Evolutionary conservation across 768 basidiomycete species (phyloP).

Genomic region (Xerocomellus amylosporus): DNA sequence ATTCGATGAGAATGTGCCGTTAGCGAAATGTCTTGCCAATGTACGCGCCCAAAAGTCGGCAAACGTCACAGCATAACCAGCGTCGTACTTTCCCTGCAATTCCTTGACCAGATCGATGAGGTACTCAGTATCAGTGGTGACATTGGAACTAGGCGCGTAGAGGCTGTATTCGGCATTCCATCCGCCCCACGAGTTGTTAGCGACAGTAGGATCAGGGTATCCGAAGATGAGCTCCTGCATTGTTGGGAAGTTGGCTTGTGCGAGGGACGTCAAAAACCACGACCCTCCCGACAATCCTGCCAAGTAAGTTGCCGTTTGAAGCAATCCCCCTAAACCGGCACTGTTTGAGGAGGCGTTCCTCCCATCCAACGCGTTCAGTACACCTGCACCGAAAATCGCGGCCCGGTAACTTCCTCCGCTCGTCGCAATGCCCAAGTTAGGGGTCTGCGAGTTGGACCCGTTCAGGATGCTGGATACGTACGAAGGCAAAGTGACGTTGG

Average conservation of each 20-base stretch:
- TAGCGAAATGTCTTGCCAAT: constrained; percentile 38
- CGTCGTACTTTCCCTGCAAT: constrained; percentile 28
- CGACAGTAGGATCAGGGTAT: constrained; percentile 11
- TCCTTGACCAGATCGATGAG: constrained; percentile 24
- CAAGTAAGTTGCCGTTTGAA: constrained; percentile 53
- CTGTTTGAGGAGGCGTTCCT: constrained; percentile 42
- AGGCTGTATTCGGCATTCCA: constrained; percentile 32
- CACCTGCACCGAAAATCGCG: constrained; percentile 51
- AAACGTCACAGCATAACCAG: constrained; percentile 32
- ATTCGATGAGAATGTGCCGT: constrained; percentile 34
- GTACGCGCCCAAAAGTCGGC: constrained; percentile 28
- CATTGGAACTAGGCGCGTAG: constrained; percentile 17
- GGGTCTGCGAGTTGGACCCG: constrained; percentile 22
- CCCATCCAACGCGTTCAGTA: constrained; percentile 48
- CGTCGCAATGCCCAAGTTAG: constrained; percentile 47
- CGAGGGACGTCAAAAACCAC: constrained; percentile 40
- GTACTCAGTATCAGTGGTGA: constrained; percentile 15
- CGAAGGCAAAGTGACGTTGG: constrained; percentile 27
- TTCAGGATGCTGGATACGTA: constrained; percentile 36
- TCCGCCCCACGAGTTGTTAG: constrained; percentile 30
- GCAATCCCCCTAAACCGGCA: constrained; percentile 47
- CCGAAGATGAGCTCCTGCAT: constrained; percentile 40
- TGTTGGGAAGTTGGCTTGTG: constrained; percentile 40
- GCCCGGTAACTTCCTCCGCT: constrained; percentile 61
- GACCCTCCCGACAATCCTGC: constrained; percentile 49